Percentiles rank a stretch among this genome's conserved stretches.
Evolutionary conservation across 2,329 filamentous ascomycete genomes (phyloP).

Genomic region (Claviceps citrina): DNA sequence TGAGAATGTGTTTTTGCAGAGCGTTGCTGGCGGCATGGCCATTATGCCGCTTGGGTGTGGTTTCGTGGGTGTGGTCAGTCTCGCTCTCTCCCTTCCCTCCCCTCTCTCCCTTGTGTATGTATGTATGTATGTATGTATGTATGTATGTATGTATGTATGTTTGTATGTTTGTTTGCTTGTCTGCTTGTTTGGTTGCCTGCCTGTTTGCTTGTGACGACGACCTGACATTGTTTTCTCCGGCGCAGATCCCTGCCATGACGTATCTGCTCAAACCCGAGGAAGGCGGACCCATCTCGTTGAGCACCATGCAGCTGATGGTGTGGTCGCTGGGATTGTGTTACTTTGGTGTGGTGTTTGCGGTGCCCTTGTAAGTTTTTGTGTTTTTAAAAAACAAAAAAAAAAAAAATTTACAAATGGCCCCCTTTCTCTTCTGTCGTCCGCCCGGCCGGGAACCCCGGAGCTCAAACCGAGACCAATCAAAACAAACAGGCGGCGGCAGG

Average conservation of each 20-base stretch:
- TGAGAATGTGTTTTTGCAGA: slow-evolving; percentile 93
- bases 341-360: slow-evolving; percentile 92
- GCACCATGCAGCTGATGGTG: slow-evolving; percentile 62
- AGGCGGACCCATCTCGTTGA: slow-evolving; percentile 57
- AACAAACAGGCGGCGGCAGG: slow-evolving; percentile 56
- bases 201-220: slow-evolving; percentile 2
- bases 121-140: too few relatives aligned
- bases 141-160: too few relatives aligned
- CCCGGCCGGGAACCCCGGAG: too few relatives aligned
- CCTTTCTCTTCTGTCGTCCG: too few relatives aligned
- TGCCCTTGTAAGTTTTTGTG: slow-evolving; percentile 64
- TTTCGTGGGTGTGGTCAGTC: slow-evolving; percentile 70
- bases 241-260: slow-evolving; percentile 72
- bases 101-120: background rate
- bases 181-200: too few relatives aligned
- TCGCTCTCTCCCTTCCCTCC: background rate
- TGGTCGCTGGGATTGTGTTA: slow-evolving; percentile 92
- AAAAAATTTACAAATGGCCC: too few relatives aligned
- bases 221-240: slow-evolving; percentile 3
- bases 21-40: slow-evolving; percentile 84
- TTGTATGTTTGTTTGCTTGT: too few relatives aligned
- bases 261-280: slow-evolving; percentile 67
- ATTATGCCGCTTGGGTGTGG: slow-evolving; percentile 94
- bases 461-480: too few relatives aligned
- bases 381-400: too few relatives aligned